These are phyloP conservation scores for Xylaria scruposa DNA, from an alignment of 495 filamentous ascomycete species.

Conservation along the genomic window DNA sequence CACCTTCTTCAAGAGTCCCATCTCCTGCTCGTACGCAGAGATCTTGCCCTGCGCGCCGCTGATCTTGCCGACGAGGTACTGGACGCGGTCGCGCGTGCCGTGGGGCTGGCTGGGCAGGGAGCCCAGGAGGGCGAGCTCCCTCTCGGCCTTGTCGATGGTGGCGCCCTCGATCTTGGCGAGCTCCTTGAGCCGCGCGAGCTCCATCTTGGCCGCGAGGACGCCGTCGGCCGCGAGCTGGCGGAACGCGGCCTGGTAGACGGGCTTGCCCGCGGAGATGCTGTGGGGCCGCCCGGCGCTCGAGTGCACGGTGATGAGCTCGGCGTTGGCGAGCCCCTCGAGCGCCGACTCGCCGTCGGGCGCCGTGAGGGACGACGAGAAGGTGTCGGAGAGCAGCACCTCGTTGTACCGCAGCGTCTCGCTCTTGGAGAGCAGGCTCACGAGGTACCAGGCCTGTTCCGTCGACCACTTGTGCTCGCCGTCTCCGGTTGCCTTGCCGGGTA, in stretches of 20 bases:
- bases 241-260: constrained; percentile 89
- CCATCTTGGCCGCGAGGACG: constrained; percentile 75
- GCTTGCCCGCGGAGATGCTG: constrained; percentile 78
- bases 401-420: constrained; percentile 75
- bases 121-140: constrained; percentile 73
- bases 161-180: constrained; percentile 74
- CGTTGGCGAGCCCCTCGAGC: constrained; percentile 80
- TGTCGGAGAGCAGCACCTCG: constrained; percentile 75
- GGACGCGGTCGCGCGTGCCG: constrained; percentile 65
- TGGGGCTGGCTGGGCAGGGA: constrained; percentile 65
- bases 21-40: constrained; percentile 74
- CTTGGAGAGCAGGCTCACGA: constrained; percentile 75
- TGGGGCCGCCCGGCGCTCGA: constrained; percentile 75
- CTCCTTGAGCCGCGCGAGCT: constrained; percentile 71
- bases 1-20: constrained; percentile 72
- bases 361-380: constrained; percentile 65
- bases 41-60: constrained; percentile 76
- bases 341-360: constrained; percentile 67
- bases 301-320: constrained; percentile 85
- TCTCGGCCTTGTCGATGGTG: constrained; percentile 78
- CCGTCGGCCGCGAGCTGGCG: constrained; percentile 69
- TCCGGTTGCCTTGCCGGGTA: constrained; percentile 50
- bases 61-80: constrained; percentile 77
- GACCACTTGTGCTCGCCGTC: constrained; percentile 69
- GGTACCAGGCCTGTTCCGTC: constrained; percentile 85